Evolutionary conservation across 1,139 yeast species (phyloP).

Genomic region (Taphrina deformans): DNA sequence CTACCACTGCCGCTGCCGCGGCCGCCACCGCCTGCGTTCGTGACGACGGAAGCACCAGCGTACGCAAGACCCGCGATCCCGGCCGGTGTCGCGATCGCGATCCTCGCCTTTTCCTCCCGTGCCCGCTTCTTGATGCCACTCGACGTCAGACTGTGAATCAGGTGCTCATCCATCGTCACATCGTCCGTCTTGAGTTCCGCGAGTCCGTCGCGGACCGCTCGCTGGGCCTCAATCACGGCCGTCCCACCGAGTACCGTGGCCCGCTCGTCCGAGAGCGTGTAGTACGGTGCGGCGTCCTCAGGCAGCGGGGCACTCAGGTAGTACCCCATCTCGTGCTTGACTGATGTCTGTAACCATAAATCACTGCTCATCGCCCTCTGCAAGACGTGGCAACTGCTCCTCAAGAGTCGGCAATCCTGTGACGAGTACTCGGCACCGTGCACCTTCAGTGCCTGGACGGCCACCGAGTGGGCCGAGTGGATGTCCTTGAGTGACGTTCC

Average conservation of each 20-base stretch:
- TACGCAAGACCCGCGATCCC: not conserved
- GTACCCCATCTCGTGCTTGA: constrained; percentile 63
- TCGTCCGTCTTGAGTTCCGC: not conserved
- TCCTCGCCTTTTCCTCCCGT: not conserved
- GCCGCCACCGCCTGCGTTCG: no score
- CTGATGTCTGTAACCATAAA: constrained; percentile 59
- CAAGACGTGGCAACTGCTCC: constrained; percentile 52
- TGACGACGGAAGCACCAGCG: not conserved
- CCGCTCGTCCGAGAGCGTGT: not conserved
- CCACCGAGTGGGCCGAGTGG: constrained; percentile 50
- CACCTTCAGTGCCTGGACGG: constrained; percentile 52
- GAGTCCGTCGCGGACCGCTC: constrained; percentile 1
- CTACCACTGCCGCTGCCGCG: no score
- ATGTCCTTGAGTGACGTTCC: constrained; percentile 59
- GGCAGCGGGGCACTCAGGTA: not conserved
- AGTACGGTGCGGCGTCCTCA: constrained; percentile 38
- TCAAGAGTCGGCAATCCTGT: constrained; percentile 50
- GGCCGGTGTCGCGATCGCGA: not conserved
- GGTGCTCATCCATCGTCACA: constrained; percentile 12
- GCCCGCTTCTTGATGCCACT: constrained; percentile 8
- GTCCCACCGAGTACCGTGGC: constrained; percentile 12
- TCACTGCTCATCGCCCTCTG: constrained; percentile 54
- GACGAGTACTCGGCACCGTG: constrained; percentile 43
- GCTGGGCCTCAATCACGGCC: constrained; percentile 11
- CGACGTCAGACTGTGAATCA: not conserved